phyloP scores from a whole-genome alignment of 2,329 filamentous ascomycete species.

The Aspergillus sp. region DNA sequence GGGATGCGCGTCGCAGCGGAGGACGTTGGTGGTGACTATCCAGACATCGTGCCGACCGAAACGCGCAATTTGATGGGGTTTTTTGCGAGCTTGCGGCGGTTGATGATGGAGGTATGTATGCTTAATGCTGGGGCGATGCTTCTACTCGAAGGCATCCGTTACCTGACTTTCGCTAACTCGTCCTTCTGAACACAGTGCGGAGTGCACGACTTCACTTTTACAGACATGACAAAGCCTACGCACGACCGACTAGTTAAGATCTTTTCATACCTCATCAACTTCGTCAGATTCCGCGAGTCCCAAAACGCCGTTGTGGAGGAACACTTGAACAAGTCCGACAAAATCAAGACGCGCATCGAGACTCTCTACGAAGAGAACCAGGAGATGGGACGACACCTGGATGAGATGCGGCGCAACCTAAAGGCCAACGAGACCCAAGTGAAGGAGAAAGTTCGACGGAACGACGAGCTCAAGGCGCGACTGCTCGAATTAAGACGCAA shows the following conservation, averaged over 20 bases:
- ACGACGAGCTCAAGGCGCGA: slow-evolving; percentile 80
- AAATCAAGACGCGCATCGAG: slow-evolving; percentile 84
- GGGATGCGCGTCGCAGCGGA: slow-evolving; percentile 92
- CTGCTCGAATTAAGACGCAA: slow-evolving; percentile 76
- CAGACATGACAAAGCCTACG: slow-evolving; percentile 86
- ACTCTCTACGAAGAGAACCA: slow-evolving; percentile 82
- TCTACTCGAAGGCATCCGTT: not conserved
- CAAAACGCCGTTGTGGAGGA: slow-evolving; percentile 88
- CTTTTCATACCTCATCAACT: slow-evolving; percentile 98
- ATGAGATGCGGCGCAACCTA: slow-evolving; percentile 77
- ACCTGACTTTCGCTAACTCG: not conserved
- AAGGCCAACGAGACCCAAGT: slow-evolving; percentile 78
- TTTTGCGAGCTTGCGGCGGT: slow-evolving; percentile 75
- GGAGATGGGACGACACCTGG: slow-evolving; percentile 75
- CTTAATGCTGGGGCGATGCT: not conserved
- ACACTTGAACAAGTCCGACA: slow-evolving; percentile 88
- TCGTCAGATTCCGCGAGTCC: slow-evolving; percentile 92
- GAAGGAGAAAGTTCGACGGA: slow-evolving; percentile 79
- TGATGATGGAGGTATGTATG: slow-evolving; percentile 64
- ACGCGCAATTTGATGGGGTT: slow-evolving; percentile 95
- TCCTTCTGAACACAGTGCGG: slow-evolving; percentile 61
- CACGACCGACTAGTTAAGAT: slow-evolving; percentile 90
- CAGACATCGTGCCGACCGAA: slow-evolving; percentile 80
- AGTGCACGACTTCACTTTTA: slow-evolving; percentile 90
- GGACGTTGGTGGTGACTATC: slow-evolving; percentile 78